Conservation (phyloP, 192 early-diverging fungal genomes). For the Coemansia sp. region DNA sequence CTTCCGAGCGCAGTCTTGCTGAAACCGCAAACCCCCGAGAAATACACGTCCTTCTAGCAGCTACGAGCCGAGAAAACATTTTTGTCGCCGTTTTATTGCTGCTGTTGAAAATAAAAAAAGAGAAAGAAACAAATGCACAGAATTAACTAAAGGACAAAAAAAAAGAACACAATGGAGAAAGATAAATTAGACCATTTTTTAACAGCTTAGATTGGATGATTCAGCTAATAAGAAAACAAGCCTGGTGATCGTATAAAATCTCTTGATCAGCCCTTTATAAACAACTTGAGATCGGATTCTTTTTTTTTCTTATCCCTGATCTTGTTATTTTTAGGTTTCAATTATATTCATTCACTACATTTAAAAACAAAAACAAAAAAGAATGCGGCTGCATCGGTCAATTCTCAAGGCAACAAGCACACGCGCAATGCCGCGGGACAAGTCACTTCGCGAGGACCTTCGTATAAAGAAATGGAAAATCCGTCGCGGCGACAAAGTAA, state of each 20-base stretch:
- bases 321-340: background rate
- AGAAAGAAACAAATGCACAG: too few relatives aligned
- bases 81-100: background rate
- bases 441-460: slow-evolving; percentile 42
- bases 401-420: slow-evolving; percentile 28
- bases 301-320: background rate
- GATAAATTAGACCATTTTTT: too few relatives aligned
- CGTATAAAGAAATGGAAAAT: slow-evolving; percentile 63
- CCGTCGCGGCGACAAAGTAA: slow-evolving; percentile 62
- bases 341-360: background rate
- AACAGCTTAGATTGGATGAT: background rate
- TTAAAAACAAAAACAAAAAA: slow-evolving; percentile 1
- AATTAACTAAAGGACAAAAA: too few relatives aligned
- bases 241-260: too few relatives aligned
- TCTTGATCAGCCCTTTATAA: too few relatives aligned
- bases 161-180: too few relatives aligned
- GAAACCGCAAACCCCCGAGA: slow-evolving; percentile 8
- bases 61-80: slow-evolving; percentile 14
- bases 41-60: background rate
- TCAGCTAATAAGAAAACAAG: too few relatives aligned
- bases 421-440: slow-evolving; percentile 36
- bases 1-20: slow-evolving; percentile 3
- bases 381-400: slow-evolving; percentile 45
- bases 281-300: slow-evolving; percentile 1
- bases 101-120: background rate